These are phyloP conservation scores for Botrytis fabae DNA, from an alignment of 2,329 filamentous ascomycete species.

Conservation along the genomic window DNA sequence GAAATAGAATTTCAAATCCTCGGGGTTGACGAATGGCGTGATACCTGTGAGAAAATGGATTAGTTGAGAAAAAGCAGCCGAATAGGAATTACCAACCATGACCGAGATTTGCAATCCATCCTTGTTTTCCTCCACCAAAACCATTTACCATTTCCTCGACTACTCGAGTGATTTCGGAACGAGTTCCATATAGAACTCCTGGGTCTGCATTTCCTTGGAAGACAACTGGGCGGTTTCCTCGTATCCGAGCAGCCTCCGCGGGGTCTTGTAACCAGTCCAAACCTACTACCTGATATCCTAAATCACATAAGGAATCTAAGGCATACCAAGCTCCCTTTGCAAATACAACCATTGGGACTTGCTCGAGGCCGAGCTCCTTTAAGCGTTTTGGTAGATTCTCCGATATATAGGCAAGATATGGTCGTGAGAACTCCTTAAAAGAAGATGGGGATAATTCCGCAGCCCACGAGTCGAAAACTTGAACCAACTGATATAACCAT, in stretches of 20 bases:
- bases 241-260: constrained; percentile 76
- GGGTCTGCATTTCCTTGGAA: constrained; percentile 97
- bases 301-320: constrained; percentile 79
- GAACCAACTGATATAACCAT: constrained; percentile 63
- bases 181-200: constrained; percentile 84
- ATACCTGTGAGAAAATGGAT: constrained; percentile 60
- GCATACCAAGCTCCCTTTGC: constrained; percentile 98
- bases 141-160: constrained; percentile 86
- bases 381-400: constrained; percentile 74
- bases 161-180: constrained; percentile 74
- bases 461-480: constrained; percentile 98
- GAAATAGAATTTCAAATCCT: constrained; percentile 91
- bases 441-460: constrained; percentile 83
- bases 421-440: constrained; percentile 83
- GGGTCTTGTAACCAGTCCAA: constrained; percentile 95
- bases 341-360: constrained; percentile 96
- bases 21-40: constrained; percentile 90
- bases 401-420: constrained; percentile 83
- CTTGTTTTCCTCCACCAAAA: constrained; percentile 76
- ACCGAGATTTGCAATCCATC: constrained; percentile 96
- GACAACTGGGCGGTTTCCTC: constrained; percentile 71
- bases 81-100: constrained; percentile 66
- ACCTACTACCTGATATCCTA: constrained; percentile 91
- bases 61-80: constrained; percentile 26
- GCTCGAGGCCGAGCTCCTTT: constrained; percentile 70